phyloP scores from a whole-genome alignment of 176 grass and related monocot species.

The Triticum timopheevii region DNA sequence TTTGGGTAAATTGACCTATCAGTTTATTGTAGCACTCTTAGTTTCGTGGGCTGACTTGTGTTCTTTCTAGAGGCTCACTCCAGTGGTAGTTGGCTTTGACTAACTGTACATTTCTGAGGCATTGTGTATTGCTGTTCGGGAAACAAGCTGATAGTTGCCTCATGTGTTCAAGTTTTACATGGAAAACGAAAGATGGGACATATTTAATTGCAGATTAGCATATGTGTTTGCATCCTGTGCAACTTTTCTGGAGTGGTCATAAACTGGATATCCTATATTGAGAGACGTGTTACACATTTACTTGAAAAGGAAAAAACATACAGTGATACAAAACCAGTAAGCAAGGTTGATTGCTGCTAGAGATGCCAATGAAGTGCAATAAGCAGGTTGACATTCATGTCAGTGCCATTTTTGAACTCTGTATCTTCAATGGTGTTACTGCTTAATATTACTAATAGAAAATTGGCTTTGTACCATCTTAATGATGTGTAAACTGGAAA shows the following conservation, averaged over 20 bases:
- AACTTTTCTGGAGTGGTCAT: neutral
- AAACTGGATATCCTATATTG: neutral
- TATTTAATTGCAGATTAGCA: neutral
- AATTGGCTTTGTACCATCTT: too few species aligned
- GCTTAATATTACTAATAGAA: neutral
- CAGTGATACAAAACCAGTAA: neutral
- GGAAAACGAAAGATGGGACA: neutral
- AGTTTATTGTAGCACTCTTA: too few species aligned
- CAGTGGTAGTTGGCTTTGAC: slow-evolving; percentile 36
- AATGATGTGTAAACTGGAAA: neutral
- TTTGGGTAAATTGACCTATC: too few species aligned
- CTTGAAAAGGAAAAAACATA: neutral
- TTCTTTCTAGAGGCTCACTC: neutral
- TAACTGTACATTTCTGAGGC: neutral
- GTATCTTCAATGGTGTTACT: neutral
- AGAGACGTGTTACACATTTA: neutral
- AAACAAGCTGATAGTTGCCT: neutral
- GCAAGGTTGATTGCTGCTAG: neutral
- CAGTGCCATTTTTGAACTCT: slow-evolving; percentile 2
- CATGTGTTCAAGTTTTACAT: slow-evolving; percentile 19
- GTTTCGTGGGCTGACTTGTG: neutral
- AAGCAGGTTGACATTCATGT: neutral
- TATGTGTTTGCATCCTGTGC: neutral
- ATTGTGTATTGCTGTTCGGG: slow-evolving; percentile 10
- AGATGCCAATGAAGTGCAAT: neutral